These are phyloP conservation scores for Clohesyomyces aquaticus DNA, from an alignment of 495 filamentous ascomycete genomes.

Conservation along the genomic window DNA sequence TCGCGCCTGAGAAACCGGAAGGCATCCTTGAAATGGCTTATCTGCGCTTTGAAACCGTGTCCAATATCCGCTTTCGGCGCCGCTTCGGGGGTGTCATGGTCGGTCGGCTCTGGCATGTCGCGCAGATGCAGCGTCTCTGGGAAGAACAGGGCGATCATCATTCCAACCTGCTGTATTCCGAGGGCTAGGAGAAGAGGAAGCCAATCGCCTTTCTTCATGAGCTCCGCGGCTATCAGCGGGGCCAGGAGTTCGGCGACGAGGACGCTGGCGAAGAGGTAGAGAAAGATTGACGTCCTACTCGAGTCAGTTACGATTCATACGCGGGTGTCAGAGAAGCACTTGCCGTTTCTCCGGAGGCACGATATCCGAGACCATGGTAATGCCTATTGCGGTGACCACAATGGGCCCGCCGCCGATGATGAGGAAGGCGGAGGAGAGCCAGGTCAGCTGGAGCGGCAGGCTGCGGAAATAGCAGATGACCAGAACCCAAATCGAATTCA, in stretches of 20 bases:
- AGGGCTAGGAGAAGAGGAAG: constrained; percentile 30
- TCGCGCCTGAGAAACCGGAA: constrained; percentile 47
- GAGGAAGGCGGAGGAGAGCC: constrained; percentile 32
- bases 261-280: constrained; percentile 30
- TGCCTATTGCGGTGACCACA: constrained; percentile 27
- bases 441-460: constrained; percentile 35
- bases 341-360: constrained; percentile 34
- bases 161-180: constrained; percentile 17
- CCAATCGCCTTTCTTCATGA: constrained; percentile 37
- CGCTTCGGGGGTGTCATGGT: constrained; percentile 4
- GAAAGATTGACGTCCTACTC: constrained; percentile 31
- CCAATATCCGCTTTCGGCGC: neutral
- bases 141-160: constrained; percentile 19
- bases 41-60: constrained; percentile 30
- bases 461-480: constrained; percentile 34
- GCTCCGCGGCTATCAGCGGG: constrained; percentile 20
- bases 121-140: constrained; percentile 38
- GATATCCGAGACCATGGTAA: constrained; percentile 39
- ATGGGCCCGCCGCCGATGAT: constrained; percentile 28
- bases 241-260: constrained; percentile 34
- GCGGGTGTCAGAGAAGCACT: neutral
- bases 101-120: constrained; percentile 28
- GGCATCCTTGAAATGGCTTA: constrained; percentile 41
- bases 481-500: constrained; percentile 28
- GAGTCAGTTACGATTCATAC: neutral